Evolutionary conservation across 257 asterid genomes (phyloP), one percentile per base, ranked within the genome.

Genomic region (Echites panduratus): DNA sequence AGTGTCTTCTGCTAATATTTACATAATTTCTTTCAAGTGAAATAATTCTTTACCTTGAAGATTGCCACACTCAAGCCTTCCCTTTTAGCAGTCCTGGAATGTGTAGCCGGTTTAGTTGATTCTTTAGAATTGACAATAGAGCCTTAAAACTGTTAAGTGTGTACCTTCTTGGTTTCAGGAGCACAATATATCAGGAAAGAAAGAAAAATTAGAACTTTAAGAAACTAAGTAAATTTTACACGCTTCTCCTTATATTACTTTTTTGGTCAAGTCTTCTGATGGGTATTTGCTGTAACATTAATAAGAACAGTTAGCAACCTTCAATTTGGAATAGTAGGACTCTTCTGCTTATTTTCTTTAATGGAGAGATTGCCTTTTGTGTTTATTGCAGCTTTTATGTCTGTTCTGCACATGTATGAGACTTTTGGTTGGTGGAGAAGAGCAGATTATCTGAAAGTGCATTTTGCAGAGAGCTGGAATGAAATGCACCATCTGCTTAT

Each of bases 401-500:
- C 99, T 41, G 96, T 95, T 74, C 88, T 95, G 75, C 99, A 95
- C 87, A 53, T 90, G 95, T 95, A 95, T 32, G 99, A 95, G 86
- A 92, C 86, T 79, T 92, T 95, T 79, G 99, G 99, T 62, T 95
- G 97, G 99, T 95, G 99, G 99, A 90, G 99, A 82, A 83, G 92
- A 70, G 96, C 99, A 9, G 99, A 95, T 81, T 95, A 95, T 85
- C 75, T 95, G 88, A 88, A 95, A 81, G 99, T 92, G 79, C 99
- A 95, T 81, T 95, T 95, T 83, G 99, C 99, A 53, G 99, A 95
- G 85, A 95, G 99, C 86, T 95, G 98, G 98, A 95, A 95, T 79
- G 99, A 95, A 89, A 92, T 95, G 99, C 99, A 95, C 80, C 99
- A 95, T 87, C 85, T 95, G 72, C 99, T 95, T 78, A 95, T 95